Percentiles rank a stretch among this genome's conserved stretches.
These are phyloP conservation scores for Arctium minus DNA, from an alignment of 129 eudicot genomes.

Conservation along the genomic window DNA sequence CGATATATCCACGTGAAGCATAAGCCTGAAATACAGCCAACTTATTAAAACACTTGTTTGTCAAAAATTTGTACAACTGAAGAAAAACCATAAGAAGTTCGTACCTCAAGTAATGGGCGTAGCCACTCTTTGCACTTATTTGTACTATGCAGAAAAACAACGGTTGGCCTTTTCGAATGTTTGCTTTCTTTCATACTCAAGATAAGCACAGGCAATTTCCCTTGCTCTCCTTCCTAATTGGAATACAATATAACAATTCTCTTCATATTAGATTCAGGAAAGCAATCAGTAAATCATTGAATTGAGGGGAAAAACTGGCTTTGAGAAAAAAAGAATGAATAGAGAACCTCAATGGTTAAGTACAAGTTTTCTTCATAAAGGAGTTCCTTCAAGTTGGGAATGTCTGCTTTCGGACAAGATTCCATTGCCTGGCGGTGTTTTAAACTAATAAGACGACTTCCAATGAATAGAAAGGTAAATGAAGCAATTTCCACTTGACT, in stretches of 20 bases:
- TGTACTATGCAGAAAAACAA: slow-evolving; percentile 89
- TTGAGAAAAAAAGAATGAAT: neutral
- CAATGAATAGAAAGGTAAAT: neutral
- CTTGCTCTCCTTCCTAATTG: slow-evolving; percentile 82
- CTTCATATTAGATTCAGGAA: neutral
- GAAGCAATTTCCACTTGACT: slow-evolving; percentile 53
- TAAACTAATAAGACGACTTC: neutral
- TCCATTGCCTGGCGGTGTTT: slow-evolving; percentile 62
- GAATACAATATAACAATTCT: neutral
- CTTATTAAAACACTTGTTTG: neutral
- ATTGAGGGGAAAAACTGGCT: too few relatives aligned
- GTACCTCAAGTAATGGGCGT: too few relatives aligned
- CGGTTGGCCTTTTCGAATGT: slow-evolving; percentile 58
- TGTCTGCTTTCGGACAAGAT: slow-evolving; percentile 73
- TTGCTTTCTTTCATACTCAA: slow-evolving; percentile 63
- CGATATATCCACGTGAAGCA: slow-evolving; percentile 91
- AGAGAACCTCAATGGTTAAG: slow-evolving; percentile 77
- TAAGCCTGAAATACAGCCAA: slow-evolving; percentile 50
- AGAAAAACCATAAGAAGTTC: too few relatives aligned
- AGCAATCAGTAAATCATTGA: neutral
- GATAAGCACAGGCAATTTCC: slow-evolving; percentile 75
- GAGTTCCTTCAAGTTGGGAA: slow-evolving; percentile 59
- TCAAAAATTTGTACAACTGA: neutral
- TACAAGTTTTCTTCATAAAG: slow-evolving; percentile 82
- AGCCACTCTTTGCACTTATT: slow-evolving; percentile 51